A percentile compares a stretch with the other conserved stretches of the same genome.
These are phyloP conservation scores for Gyrodon lividus DNA, from an alignment of 768 basidiomycete species.

Conservation along the genomic window DNA sequence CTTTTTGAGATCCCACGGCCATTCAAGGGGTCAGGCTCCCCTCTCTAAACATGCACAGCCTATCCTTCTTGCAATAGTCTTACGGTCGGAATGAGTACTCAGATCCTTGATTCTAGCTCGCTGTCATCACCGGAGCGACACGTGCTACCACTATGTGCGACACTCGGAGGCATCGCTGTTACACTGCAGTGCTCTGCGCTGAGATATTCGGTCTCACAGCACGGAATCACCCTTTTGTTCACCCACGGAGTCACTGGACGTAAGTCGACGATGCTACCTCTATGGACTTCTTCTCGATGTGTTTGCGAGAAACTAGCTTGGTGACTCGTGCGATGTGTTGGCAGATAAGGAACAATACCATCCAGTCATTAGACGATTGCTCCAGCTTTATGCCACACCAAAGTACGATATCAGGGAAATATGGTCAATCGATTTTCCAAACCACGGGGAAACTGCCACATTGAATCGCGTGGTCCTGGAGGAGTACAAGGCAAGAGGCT, in stretches of 20 bases:
- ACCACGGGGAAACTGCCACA: conserved; percentile 35
- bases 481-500: conserved; percentile 16
- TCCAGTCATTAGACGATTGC: conserved; percentile 14
- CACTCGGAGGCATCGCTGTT: conserved; percentile 12
- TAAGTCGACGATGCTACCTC: conserved; percentile 7
- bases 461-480: conserved; percentile 31
- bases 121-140: conserved; percentile 17
- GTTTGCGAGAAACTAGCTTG: not conserved
- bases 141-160: conserved; percentile 14
- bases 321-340: no score
- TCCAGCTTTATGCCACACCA: conserved; percentile 9
- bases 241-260: conserved; percentile 29
- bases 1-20: no score
- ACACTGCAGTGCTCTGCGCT: conserved; percentile 23
- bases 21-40: no score
- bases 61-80: no score
- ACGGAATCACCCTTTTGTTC: conserved; percentile 26
- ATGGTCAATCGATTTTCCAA: conserved; percentile 37
- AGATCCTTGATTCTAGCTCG: not conserved
- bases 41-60: no score
- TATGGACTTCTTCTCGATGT: not conserved
- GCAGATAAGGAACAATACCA: conserved; percentile 33
- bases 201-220: conserved; percentile 24
- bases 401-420: conserved; percentile 29
- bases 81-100: not conserved